Conservation (phyloP, 73 alveolate species). For the Tetrahymena borealis region DNA sequence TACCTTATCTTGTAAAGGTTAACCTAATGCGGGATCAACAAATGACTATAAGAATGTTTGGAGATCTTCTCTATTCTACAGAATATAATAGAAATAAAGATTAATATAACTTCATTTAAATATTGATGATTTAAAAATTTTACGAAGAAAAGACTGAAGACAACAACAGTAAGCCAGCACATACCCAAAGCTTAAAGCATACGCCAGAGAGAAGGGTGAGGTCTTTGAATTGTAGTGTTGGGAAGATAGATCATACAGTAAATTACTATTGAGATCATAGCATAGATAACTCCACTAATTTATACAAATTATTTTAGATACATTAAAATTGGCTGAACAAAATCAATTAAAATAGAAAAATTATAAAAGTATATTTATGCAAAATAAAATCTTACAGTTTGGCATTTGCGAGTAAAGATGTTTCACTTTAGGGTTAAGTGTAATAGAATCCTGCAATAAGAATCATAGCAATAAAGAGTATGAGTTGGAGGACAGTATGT, state of each 20-base stretch:
- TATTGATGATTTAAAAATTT: background rate
- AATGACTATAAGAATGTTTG: constrained; percentile 45
- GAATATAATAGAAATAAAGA: background rate
- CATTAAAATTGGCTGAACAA: background rate
- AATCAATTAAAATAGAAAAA: no score
- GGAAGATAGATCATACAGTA: constrained; percentile 29
- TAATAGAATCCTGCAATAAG: background rate
- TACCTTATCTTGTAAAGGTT: constrained; percentile 41
- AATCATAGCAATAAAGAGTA: background rate
- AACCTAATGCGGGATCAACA: constrained; percentile 65
- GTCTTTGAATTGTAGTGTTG: constrained; percentile 48
- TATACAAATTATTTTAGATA: background rate
- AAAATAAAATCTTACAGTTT: background rate
- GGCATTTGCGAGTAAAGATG: background rate
- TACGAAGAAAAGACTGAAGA: constrained; percentile 48
- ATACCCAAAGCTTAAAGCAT: constrained; percentile 57
- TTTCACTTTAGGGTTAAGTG: background rate
- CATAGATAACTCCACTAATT: constrained; percentile 7
- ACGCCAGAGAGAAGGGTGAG: constrained; percentile 89
- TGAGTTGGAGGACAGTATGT: background rate
- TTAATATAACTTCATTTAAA: background rate
- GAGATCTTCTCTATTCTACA: constrained; percentile 58
- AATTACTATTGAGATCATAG: constrained; percentile 8
- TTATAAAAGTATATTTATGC: background rate
- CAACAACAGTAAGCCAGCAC: constrained; percentile 48